Base-by-base conservation (phyloP, 78 protist species). In the Dictyostelium purpureum region DNA sequence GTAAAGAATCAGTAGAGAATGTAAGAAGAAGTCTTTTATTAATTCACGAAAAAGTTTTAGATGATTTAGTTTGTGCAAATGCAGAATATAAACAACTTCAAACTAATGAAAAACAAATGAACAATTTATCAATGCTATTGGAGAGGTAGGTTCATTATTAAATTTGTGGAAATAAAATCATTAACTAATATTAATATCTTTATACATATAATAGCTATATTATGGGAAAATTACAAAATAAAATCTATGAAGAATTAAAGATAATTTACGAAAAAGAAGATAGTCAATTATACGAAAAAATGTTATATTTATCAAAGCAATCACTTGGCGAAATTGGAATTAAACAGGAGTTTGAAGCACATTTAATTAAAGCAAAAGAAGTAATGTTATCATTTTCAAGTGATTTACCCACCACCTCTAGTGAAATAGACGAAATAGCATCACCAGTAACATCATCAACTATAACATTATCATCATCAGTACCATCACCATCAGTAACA, bases 31-130 rank as follows among this genome's bases (percentile, higher is more conserved):
- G 11, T 11, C 9, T 85, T 2, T 4, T 26, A 9, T 19, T 77
- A 19, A 56, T 85, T 18, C 77, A 85, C 21, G 79, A 85, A 35
- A 70, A 63, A 47, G 31, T 73, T 31, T 21, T 73, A 45, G 82
- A 85, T 73, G 92, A 85, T 73, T 57, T 85, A 45, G 78, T 85
- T 9, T 85, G 92, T 49, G 92, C 92, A 57, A 74, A 73, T 85
- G 92, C 82, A 12, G 92, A 85, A 73, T 85, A 73, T 35, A 85
- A 85, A 85, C 70, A 70, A 73, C 35, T 85, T 47, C 80, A 73
- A 59, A 40, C 92, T 16, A 73, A 85, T 61, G 83, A 85, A 42
- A 85, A 73, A 45, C 92, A 85, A 73, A 85, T 85, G 77, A 45
- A 28, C 16, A 85, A 65, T 74, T 38, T 85, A 24, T 85, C 92